Percentiles rank a stretch among this genome's conserved stretches.
Evolutionary conservation across 257 asterid genomes (phyloP).

Genomic region (Capsicum pubescens): DNA sequence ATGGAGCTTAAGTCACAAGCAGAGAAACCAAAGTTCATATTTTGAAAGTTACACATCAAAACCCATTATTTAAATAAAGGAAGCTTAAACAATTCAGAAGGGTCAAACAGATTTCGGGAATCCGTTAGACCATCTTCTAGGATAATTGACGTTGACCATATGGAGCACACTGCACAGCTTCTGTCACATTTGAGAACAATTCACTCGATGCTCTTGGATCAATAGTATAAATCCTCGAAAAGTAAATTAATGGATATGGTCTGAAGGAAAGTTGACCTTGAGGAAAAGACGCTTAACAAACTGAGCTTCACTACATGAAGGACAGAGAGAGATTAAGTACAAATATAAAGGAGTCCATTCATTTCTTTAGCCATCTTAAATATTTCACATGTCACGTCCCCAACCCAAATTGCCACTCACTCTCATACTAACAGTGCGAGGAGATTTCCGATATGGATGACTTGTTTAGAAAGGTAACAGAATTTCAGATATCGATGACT

Average conservation of each 20-base stretch:
- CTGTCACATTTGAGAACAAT: conserved; percentile 19
- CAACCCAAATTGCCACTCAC: neutral
- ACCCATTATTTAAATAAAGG: neutral
- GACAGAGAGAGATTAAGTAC: neutral
- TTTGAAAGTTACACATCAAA: neutral
- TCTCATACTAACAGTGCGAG: neutral
- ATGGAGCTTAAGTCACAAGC: neutral
- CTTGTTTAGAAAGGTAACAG: neutral
- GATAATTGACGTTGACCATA: neutral
- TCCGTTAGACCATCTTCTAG: conserved; percentile 6
- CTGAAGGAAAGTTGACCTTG: neutral
- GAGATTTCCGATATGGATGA: neutral
- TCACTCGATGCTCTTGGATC: neutral
- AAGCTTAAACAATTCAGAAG: neutral
- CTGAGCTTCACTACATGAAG: neutral
- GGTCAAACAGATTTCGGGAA: neutral
- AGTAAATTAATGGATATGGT: neutral
- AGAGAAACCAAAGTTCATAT: neutral
- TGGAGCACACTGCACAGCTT: neutral
- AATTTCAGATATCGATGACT: neutral
- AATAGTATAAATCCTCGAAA: neutral
- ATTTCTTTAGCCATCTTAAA: neutral
- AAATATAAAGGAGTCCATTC: neutral
- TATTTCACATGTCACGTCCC: neutral
- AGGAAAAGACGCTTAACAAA: neutral